Base-by-base conservation (phyloP, 805 yeast species). In the Sugiyamaella mastotermitis region DNA sequence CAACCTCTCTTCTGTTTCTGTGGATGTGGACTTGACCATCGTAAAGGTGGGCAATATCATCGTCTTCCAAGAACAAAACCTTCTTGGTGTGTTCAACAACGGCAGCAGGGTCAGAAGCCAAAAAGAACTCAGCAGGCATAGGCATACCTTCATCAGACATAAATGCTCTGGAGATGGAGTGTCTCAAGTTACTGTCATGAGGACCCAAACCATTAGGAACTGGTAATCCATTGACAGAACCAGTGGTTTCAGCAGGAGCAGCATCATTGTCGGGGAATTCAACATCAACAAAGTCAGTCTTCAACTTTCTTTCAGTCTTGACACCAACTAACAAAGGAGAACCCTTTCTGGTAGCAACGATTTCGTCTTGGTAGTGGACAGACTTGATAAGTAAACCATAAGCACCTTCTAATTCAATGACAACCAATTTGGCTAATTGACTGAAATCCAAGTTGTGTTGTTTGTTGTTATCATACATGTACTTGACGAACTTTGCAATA, bases 11-110 rank as follows among this genome's bases (percentile, higher is more conserved):
- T 58, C 85, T 78, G 39, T 95, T 94, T 65, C 99, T 83, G 68
- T 92, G 99, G 48, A 92, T 92, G 65, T 92, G 99, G 61, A 92
- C 74, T 69, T 92, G 97, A 62, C 99, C 99, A 58, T 87, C 95
- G 62, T 83, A 87, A 50, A 92, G 87, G 63, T 92, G 99, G 27
- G 97, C 99, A 62, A 92, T 87, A 66, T 92, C 99, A 59, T 92
- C 97, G 64, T 92, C 99, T 68, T 92, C 97, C 57, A 92, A 73
- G 66, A 84, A 90, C 54, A 92, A 72, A 21, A 92, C 98, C 67
- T 92, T 92, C 68, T 88, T 92, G 55, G 99, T 92, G 68, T 92
- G 95, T 65, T 88, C 90, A 41, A 92, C 74, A 34, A 92, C 95
- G 16, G 98, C 88, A 11, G 97, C 83, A 25, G 98, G 95, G 67